Evolutionary conservation across 441 rosid species (phyloP).

Genomic region (Adansonia rubrostipa): DNA sequence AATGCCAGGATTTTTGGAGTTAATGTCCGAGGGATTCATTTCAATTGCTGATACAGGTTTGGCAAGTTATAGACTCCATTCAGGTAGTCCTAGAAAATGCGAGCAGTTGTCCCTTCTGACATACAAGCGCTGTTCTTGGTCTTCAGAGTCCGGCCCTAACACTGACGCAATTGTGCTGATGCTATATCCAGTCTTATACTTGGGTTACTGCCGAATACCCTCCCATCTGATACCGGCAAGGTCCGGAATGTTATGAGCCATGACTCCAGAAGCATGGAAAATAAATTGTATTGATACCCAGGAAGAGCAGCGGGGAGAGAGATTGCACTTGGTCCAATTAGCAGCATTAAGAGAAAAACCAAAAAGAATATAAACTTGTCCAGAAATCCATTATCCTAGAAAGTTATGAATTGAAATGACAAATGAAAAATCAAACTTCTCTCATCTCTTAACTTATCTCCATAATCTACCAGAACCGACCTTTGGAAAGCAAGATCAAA

Average conservation of each 20-base stretch:
- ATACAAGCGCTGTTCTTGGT: neutral
- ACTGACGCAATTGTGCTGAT: neutral
- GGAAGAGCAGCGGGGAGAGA: neutral
- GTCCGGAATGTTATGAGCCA: neutral
- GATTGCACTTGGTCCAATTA: neutral
- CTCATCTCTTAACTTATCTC: conserved; percentile 10
- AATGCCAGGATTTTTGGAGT: neutral
- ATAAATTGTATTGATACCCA: neutral
- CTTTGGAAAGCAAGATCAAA: conserved; percentile 18
- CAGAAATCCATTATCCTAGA: neutral
- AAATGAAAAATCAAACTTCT: conserved; percentile 13
- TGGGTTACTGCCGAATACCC: neutral
- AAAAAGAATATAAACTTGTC: neutral
- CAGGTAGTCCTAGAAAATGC: neutral
- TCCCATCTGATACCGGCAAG: neutral
- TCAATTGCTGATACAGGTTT: neutral
- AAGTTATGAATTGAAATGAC: neutral
- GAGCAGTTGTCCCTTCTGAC: neutral
- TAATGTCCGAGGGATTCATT: neutral
- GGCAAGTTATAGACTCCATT: neutral
- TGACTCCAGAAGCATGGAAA: neutral
- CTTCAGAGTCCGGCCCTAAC: neutral
- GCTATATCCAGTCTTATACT: neutral
- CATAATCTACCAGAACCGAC: conserved; percentile 15
- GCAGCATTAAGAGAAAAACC: neutral